Evolutionary conservation across 768 basidiomycete genomes (phyloP).

Genomic region (Pholiota microspora): DNA sequence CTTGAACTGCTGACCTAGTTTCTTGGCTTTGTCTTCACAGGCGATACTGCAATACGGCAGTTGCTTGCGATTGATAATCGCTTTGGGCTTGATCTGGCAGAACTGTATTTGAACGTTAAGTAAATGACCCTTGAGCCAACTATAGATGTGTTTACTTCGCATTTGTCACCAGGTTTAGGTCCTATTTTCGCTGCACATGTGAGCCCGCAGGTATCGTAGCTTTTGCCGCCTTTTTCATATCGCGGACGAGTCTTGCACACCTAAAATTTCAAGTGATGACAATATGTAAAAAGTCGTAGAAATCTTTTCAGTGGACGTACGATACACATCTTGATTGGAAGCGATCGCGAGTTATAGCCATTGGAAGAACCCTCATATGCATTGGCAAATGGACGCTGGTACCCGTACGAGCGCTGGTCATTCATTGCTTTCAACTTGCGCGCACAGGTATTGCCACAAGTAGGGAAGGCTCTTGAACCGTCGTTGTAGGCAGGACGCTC

Average conservation of each 20-base stretch:
- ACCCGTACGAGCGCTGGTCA: neutral
- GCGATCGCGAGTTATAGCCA: neutral
- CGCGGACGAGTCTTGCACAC: constrained; percentile 20
- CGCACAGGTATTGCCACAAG: constrained; percentile 3
- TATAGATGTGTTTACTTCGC: no score
- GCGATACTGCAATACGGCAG: neutral
- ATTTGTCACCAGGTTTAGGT: neutral
- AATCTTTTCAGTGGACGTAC: neutral
- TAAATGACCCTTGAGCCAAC: no score
- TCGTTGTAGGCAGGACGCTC: constrained; percentile 10
- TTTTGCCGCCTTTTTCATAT: constrained; percentile 18
- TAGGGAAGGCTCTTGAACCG: constrained; percentile 3
- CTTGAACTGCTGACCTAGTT: neutral
- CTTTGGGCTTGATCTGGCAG: neutral
- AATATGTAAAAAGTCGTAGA: neutral
- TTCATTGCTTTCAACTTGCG: constrained; percentile 2
- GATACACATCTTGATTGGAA: constrained; percentile 5
- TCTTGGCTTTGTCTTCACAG: neutral
- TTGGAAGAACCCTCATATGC: no score
- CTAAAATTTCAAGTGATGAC: constrained; percentile 7
- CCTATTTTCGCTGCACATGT: constrained; percentile 18
- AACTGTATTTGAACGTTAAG: neutral
- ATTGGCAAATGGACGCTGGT: no score
- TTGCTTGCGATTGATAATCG: neutral
- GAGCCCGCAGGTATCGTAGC: constrained; percentile 26